Evolutionary conservation across 2,329 filamentous ascomycete genomes (phyloP), one percentile per base, ranked within the genome.

Genomic region (Fusarium torreyae): DNA sequence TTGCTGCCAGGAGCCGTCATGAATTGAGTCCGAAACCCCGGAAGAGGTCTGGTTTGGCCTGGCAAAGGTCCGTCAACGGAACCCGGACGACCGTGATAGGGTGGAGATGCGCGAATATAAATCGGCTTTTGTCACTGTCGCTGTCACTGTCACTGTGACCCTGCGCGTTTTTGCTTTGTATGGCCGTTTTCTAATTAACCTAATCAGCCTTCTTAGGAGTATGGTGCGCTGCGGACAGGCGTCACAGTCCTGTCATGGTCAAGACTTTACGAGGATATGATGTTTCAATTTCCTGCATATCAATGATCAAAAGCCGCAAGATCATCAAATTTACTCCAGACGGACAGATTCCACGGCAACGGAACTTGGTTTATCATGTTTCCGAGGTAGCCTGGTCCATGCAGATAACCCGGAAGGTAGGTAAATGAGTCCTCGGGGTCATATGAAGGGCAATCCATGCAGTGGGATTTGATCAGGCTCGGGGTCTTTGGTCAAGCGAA

Each of bases 91-190:
- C 70, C 64, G 57, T 74, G 59, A 74, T 67, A 60, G 65, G 69
- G 77, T 78, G 77, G 77, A 70, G 75, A 72, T 77, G 77, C 76
- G 76, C 76, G 77, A 78, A 78, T 78, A 78, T 78, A 74, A 74
- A 66, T 76, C 74, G 76, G 74, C 72, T 74, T 58, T 68, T 60
- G 28, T 53, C 44, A 33, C 36, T 48, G 13, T n/a, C 43, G 24
- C 49, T 26, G 40, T 46, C 44, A 59, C 46, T 63, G 64, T 66
- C 58, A 66, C 63, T 69, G 69, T 66, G 18, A 39, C 51, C 52
- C 54, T 69, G 44, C 22, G 18, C 48, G n/a, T 39, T 53, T 46
- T 43, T 54, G 44, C 38, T 40, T 45, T 49, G 46, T 58, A 20
- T 49, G 20, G 33, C 22, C 24, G 17, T 53, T 49, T 49, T 54